phyloP scores from a whole-genome alignment of 2,329 filamentous ascomycete species.

The Pleoardoris graminearum region DNA sequence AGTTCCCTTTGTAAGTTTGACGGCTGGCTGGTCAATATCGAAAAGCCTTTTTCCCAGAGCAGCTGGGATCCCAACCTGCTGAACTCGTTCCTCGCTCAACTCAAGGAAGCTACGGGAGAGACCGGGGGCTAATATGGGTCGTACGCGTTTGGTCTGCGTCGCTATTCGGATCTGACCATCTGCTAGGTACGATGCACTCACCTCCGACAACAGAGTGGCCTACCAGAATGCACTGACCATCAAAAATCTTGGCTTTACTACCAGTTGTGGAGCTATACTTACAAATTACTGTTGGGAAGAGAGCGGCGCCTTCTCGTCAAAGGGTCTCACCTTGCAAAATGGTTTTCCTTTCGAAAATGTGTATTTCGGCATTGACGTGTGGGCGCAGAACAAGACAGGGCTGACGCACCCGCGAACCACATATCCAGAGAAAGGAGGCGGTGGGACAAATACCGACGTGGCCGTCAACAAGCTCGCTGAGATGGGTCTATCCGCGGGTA shows the following conservation, averaged over 20 bases:
- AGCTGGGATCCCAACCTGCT: conserved; percentile 38
- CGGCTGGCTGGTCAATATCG: conserved; percentile 54
- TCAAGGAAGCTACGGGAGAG: conserved; percentile 37
- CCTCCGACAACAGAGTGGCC: conserved; percentile 45
- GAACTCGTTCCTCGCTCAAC: conserved; percentile 44
- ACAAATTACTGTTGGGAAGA: conserved; percentile 53
- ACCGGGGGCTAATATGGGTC: conserved; percentile 47
- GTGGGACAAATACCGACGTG: conserved; percentile 48
- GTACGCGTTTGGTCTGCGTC: conserved; percentile 13
- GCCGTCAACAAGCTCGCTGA: conserved; percentile 45
- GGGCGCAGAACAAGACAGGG: conserved; percentile 48
- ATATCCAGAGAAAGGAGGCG: conserved; percentile 44
- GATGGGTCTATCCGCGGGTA: conserved; percentile 43
- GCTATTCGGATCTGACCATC: background rate
- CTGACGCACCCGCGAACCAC: conserved; percentile 39
- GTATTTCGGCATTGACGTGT: conserved; percentile 52
- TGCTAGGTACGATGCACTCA: conserved; percentile 53
- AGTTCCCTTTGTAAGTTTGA: conserved; percentile 41
- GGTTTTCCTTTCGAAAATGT: conserved; percentile 33
- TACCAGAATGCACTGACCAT: conserved; percentile 52
- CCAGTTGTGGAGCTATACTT: conserved; percentile 45
- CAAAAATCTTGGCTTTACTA: conserved; percentile 45
- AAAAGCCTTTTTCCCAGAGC: conserved; percentile 46
- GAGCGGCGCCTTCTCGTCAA: conserved; percentile 26
- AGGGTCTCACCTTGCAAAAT: conserved; percentile 27